phyloP scores from a whole-genome alignment of 306 rosid genomes.

The Vachellia pachyceras region DNA sequence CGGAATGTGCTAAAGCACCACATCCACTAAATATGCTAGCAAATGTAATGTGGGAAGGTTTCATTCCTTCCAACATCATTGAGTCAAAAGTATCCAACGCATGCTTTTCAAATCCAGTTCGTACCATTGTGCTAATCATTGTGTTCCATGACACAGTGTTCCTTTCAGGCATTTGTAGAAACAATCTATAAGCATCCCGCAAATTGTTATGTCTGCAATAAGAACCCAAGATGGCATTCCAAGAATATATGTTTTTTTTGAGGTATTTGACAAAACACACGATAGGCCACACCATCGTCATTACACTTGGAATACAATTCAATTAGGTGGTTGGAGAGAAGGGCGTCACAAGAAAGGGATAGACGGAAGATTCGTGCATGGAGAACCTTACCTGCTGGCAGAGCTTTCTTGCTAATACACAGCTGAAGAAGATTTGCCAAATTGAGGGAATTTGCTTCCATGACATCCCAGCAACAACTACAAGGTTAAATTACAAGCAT shows the following conservation, averaged over 20 bases:
- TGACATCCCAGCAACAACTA: background rate
- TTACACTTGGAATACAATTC: slow-evolving; percentile 66
- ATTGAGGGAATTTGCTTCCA: slow-evolving; percentile 38
- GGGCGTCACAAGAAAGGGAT: slow-evolving; percentile 47
- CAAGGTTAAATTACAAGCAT: background rate
- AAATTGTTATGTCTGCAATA: slow-evolving; percentile 48
- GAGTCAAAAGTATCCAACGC: slow-evolving; percentile 61
- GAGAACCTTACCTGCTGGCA: slow-evolving; percentile 51
- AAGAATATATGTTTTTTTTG: slow-evolving; percentile 72
- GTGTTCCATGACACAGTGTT: slow-evolving; percentile 72
- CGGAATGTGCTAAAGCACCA: slow-evolving; percentile 49
- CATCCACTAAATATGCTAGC: slow-evolving; percentile 73
- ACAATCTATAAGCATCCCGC: slow-evolving; percentile 49
- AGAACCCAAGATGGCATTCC: slow-evolving; percentile 68
- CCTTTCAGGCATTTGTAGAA: slow-evolving; percentile 67
- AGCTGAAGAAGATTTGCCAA: slow-evolving; percentile 59
- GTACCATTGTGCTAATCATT: slow-evolving; percentile 58
- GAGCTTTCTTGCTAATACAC: slow-evolving; percentile 62
- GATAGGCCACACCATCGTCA: slow-evolving; percentile 41
- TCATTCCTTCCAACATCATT: slow-evolving; percentile 53
- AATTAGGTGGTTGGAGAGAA: slow-evolving; percentile 63
- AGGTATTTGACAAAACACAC: slow-evolving; percentile 57
- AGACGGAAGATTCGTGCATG: slow-evolving; percentile 60
- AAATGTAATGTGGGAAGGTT: slow-evolving; percentile 66
- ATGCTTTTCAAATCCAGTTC: slow-evolving; percentile 53